A percentile compares a stretch with the other conserved stretches of the same genome.
These are phyloP conservation scores for Pseudonitzschia delicatissima DNA, from an alignment of 108 stramenopile species.

Conservation along the genomic window DNA sequence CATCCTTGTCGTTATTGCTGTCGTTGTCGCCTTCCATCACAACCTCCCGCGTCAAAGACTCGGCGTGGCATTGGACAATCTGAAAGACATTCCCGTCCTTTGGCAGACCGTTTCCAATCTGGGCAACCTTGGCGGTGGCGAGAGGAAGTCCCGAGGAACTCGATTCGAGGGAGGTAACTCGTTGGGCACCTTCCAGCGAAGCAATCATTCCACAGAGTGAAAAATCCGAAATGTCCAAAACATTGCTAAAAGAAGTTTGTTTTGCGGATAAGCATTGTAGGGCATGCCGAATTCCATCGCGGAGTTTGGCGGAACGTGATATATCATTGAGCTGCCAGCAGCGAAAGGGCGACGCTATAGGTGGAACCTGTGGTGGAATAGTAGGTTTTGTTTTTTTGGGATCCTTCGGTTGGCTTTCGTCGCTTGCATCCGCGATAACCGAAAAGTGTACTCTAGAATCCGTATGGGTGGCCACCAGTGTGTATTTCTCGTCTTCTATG, in stretches of 20 bases:
- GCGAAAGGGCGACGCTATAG: slow-evolving; percentile 41
- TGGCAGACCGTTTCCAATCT: slow-evolving; percentile 49
- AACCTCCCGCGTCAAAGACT: not conserved
- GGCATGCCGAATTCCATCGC: slow-evolving; percentile 38
- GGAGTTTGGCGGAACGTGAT: slow-evolving; percentile 30
- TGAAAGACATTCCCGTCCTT: slow-evolving; percentile 10
- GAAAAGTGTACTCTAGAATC: slow-evolving; percentile 53
- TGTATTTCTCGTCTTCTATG: slow-evolving; percentile 28
- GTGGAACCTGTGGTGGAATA: not conserved
- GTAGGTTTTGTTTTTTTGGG: slow-evolving; percentile 10
- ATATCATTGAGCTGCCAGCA: slow-evolving; percentile 70
- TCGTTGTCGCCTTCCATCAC: not conserved
- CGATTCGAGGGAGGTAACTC: slow-evolving; percentile 68
- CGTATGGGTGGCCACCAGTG: slow-evolving; percentile 45
- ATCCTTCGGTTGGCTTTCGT: not conserved
- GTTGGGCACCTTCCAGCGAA: slow-evolving; percentile 44
- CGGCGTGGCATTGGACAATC: slow-evolving; percentile 29
- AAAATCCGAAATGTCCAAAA: slow-evolving; percentile 80
- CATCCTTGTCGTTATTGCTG: not conserved
- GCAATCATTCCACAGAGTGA: slow-evolving; percentile 75
- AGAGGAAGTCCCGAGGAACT: slow-evolving; percentile 38
- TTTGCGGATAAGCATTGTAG: slow-evolving; percentile 33
- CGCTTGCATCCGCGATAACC: not conserved
- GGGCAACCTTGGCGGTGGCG: slow-evolving; percentile 61
- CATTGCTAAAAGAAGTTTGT: slow-evolving; percentile 17